Conservation (phyloP, 2,329 filamentous ascomycete species). For the Colletotrichum viniferum region DNA sequence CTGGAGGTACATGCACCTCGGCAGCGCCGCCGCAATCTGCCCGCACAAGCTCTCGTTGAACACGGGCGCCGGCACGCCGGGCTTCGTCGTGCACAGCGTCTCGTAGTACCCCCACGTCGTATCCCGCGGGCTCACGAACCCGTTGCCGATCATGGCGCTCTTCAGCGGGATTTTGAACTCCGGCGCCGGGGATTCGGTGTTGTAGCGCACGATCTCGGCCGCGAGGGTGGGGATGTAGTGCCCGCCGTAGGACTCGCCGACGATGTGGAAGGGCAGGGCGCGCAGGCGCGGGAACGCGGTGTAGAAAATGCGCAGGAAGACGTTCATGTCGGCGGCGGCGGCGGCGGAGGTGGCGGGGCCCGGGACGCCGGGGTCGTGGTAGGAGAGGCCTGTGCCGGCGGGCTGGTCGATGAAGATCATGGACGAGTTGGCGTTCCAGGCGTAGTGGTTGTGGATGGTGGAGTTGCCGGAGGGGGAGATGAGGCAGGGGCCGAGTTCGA, state of each 20-base stretch:
- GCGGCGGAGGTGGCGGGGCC: slow-evolving; percentile 42
- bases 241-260: slow-evolving; percentile 54
- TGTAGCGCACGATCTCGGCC: slow-evolving; percentile 47
- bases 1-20: slow-evolving; percentile 46
- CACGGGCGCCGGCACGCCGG: slow-evolving; percentile 20
- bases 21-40: slow-evolving; percentile 41
- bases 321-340: slow-evolving; percentile 51
- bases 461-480: slow-evolving; percentile 13
- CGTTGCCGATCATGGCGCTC: slow-evolving; percentile 51
- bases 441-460: slow-evolving; percentile 19
- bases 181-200: slow-evolving; percentile 39
- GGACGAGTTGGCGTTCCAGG: slow-evolving; percentile 26
- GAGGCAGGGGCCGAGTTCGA: slow-evolving; percentile 22
- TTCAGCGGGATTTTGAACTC: slow-evolving; percentile 44
- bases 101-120: slow-evolving; percentile 24
- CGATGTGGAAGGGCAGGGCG: slow-evolving; percentile 45
- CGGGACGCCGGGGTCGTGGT: slow-evolving; percentile 26
- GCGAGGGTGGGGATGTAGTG: slow-evolving; percentile 51
- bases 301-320: slow-evolving; percentile 53
- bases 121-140: slow-evolving; percentile 34
- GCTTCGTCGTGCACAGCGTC: slow-evolving; percentile 23
- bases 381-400: slow-evolving; percentile 65
- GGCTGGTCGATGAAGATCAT: slow-evolving; percentile 54
- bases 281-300: slow-evolving; percentile 45
- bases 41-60: slow-evolving; percentile 24